Evolutionary conservation across 106 monocot genomes (phyloP).

Genomic region (Allium fistulosum): DNA sequence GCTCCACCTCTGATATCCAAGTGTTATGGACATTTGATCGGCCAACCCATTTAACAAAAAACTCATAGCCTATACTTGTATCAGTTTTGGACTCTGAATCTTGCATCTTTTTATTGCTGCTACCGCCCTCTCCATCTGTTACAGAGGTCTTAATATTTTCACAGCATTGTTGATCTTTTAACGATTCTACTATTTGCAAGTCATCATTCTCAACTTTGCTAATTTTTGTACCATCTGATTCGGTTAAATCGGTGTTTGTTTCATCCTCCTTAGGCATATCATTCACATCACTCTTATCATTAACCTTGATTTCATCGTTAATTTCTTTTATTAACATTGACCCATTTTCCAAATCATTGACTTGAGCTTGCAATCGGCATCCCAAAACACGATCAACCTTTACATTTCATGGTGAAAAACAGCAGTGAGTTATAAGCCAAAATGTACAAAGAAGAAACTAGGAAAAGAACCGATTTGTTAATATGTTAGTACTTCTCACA

Average conservation of each 20-base stretch:
- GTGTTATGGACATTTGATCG: conserved; percentile 86
- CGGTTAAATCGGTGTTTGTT: neutral
- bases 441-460: too few species aligned
- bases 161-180: conserved; percentile 2
- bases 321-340: conserved; percentile 8
- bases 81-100: conserved; percentile 13
- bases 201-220: conserved; percentile 3
- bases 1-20: conserved; percentile 73
- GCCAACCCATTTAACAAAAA: conserved; percentile 93
- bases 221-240: conserved; percentile 1
- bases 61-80: conserved; percentile 43
- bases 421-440: too few species aligned
- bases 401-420: neutral
- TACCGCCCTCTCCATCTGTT: conserved; percentile 1
- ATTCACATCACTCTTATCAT: conserved; percentile 6
- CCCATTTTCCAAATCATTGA: conserved; percentile 6
- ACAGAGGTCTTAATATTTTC: neutral
- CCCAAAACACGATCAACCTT: conserved; percentile 95
- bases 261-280: neutral
- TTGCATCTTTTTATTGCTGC: conserved; percentile 14
- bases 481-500: too few species aligned
- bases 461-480: too few species aligned
- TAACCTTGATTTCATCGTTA: conserved; percentile 4
- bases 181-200: neutral
- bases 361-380: conserved; percentile 47